Evolutionary conservation across 176 grass and related monocot species (phyloP).

Genomic region (Ensete glaucum): DNA sequence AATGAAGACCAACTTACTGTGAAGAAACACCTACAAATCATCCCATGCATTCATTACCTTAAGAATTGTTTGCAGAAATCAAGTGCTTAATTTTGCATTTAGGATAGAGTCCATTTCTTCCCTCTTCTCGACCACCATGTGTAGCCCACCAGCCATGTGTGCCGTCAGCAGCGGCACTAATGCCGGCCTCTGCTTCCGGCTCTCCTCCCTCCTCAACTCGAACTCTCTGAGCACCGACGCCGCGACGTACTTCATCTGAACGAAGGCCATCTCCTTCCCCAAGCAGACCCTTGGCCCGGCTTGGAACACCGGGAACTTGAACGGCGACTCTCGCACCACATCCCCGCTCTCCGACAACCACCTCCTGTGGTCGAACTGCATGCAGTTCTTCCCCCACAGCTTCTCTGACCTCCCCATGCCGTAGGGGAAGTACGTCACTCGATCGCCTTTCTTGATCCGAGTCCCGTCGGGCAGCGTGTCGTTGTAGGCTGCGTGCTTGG

Average conservation of each 20-base stretch:
- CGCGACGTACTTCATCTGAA: constrained; percentile 10
- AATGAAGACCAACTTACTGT: too few species aligned
- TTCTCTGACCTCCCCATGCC: constrained; percentile 82
- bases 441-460: constrained; percentile 37
- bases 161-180: constrained; percentile 2
- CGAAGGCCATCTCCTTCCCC: neutral
- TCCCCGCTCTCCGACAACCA: constrained; percentile 33
- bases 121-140: neutral
- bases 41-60: too few species aligned
- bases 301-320: constrained; percentile 83
- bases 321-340: constrained; percentile 44
- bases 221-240: neutral
- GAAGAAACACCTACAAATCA: too few species aligned
- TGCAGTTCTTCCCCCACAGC: constrained; percentile 60
- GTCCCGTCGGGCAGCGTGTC: constrained; percentile 88
- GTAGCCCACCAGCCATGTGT: neutral
- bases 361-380: constrained; percentile 41
- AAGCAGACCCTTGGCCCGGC: constrained; percentile 43
- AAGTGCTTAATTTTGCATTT: too few species aligned
- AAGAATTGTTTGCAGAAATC: too few species aligned
- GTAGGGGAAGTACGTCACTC: constrained; percentile 88
- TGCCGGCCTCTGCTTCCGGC: neutral
- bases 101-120: neutral
- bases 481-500: constrained; percentile 46
- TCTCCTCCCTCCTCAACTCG: neutral